These are phyloP conservation scores for Durusdinium trenchii DNA, from an alignment of 73 alveolate species.

Conservation along the genomic window DNA sequence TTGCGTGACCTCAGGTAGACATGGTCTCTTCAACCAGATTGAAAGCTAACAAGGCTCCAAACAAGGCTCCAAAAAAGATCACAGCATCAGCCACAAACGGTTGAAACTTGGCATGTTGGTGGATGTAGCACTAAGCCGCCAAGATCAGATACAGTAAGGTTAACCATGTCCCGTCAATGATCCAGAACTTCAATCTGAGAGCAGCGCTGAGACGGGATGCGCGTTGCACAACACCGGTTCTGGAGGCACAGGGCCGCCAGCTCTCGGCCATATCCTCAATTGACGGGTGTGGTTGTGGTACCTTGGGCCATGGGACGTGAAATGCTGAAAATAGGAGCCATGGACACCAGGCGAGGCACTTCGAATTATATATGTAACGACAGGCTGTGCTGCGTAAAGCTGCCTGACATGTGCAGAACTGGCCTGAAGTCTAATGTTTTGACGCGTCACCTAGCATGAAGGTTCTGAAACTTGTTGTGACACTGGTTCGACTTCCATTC, in stretches of 20 bases:
- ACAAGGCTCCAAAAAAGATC: neutral
- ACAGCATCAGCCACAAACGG: conserved; percentile 2
- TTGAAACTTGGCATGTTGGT: neutral
- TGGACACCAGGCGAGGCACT: too few species aligned
- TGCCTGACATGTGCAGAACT: too few species aligned
- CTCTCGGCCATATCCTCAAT: too few species aligned
- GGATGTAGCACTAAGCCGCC: neutral
- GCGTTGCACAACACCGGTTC: neutral
- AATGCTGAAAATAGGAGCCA: too few species aligned
- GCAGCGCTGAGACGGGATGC: neutral
- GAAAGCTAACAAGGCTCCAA: neutral
- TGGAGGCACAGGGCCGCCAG: conserved; percentile 13
- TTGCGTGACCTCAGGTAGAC: neutral
- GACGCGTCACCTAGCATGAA: too few species aligned
- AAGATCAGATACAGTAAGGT: neutral
- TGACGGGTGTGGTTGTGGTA: too few species aligned
- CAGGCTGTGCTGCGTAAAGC: too few species aligned
- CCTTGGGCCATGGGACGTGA: too few species aligned
- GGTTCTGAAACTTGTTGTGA: too few species aligned
- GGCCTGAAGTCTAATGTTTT: too few species aligned
- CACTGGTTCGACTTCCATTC: too few species aligned
- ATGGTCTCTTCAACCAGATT: neutral
- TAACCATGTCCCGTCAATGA: neutral
- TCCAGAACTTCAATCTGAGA: neutral
- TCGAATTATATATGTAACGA: too few species aligned